Conservation (phyloP, 345 rosid species). For the Iberis pinnata region DNA sequence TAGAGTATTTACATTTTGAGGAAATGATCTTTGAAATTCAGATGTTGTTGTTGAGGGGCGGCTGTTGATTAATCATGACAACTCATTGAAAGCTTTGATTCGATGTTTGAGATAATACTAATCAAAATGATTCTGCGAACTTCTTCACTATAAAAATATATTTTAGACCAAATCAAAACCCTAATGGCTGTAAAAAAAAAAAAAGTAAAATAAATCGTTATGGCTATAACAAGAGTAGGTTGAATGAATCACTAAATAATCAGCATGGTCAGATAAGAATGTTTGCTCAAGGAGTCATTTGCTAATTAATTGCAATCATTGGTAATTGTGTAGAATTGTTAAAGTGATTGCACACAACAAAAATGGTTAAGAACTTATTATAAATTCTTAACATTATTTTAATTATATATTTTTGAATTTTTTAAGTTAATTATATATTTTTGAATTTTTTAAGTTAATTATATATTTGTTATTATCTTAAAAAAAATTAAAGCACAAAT, state of each 20-base stretch:
- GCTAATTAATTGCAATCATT: conserved; percentile 10
- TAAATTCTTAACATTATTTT: too few relatives aligned
- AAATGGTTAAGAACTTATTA: too few relatives aligned
- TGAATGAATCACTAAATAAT: neutral
- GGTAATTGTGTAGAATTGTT: neutral
- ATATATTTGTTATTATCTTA: too few relatives aligned
- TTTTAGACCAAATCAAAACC: neutral
- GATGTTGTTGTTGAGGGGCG: conserved; percentile 12
- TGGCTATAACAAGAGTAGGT: neutral
- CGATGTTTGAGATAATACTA: conserved; percentile 9
- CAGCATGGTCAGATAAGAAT: conserved; percentile 8
- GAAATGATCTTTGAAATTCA: neutral
- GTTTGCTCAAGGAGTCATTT: conserved; percentile 14
- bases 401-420: too few relatives aligned
- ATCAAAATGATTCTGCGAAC: conserved; percentile 15
- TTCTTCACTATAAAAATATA: too few relatives aligned
- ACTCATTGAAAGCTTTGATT: conserved; percentile 19
- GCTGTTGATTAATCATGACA: conserved; percentile 30
- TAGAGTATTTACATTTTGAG: neutral
- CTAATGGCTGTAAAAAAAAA: too few relatives aligned
- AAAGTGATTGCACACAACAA: neutral
- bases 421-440: too few relatives aligned
- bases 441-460: too few relatives aligned
- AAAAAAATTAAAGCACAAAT: too few relatives aligned
- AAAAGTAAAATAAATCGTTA: too few relatives aligned